A percentile compares a stretch with the other conserved stretches of the same genome.
These are phyloP conservation scores for Sphaerostilbella broomeana DNA, from an alignment of 2,329 filamentous ascomycete genomes.

Conservation along the genomic window DNA sequence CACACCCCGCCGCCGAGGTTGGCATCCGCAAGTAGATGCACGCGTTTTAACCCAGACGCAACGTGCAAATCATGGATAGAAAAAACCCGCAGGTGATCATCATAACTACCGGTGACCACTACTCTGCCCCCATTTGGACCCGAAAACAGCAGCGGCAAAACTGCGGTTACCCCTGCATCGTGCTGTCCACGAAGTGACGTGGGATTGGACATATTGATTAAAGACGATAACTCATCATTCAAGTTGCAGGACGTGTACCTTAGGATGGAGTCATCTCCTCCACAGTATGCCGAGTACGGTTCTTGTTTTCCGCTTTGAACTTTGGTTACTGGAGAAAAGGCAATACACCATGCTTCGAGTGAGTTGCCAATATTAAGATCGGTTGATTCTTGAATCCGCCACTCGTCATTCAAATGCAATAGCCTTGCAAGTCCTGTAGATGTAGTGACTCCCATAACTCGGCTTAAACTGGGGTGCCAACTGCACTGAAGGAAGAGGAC, in stretches of 20 bases:
- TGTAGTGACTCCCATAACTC: conserved; percentile 62
- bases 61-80: conserved; percentile 37
- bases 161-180: conserved; percentile 79
- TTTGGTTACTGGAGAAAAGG: conserved; percentile 41
- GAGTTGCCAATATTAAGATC: conserved; percentile 42
- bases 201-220: conserved; percentile 20
- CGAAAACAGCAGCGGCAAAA: conserved; percentile 58
- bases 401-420: conserved; percentile 40
- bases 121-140: conserved; percentile 43
- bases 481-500: conserved; percentile 65
- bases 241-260: conserved; percentile 37
- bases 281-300: conserved; percentile 50
- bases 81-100: conserved; percentile 71
- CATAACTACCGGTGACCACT: conserved; percentile 83
- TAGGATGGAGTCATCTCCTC: conserved; percentile 68
- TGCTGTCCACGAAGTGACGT: conserved; percentile 46
- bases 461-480: conserved; percentile 56
- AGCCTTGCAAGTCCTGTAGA: conserved; percentile 60
- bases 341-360: conserved; percentile 69
- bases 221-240: conserved; percentile 14
- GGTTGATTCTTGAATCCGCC: conserved; percentile 28
- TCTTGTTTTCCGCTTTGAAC: conserved; percentile 13
- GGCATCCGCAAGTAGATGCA: conserved; percentile 53
- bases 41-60: conserved; percentile 35
- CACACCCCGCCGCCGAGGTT: conserved; percentile 79